Conservation (phyloP, 441 rosid species). For the Aleurites moluccanus region DNA sequence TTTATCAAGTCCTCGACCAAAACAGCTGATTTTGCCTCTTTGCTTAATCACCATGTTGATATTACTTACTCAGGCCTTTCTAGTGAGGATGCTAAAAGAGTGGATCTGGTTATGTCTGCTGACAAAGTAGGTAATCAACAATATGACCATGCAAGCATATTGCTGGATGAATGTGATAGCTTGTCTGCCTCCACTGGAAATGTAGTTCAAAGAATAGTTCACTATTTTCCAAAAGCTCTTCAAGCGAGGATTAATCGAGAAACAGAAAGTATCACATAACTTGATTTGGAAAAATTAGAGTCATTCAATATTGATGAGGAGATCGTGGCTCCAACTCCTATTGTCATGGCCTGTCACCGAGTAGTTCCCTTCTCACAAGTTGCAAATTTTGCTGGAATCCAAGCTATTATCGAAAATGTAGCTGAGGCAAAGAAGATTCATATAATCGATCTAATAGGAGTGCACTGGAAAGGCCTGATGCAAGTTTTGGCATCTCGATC, state of each 20-base stretch:
- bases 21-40: background rate
- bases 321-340: conserved; percentile 14
- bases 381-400: conserved; percentile 40
- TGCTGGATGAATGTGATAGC: conserved; percentile 38
- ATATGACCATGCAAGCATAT: conserved; percentile 41
- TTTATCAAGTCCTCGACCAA: conserved; percentile 15
- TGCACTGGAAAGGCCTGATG: conserved; percentile 53
- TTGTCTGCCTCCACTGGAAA: conserved; percentile 38
- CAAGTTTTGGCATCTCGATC: conserved; percentile 41
- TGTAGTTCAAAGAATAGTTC: conserved; percentile 44
- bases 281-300: conserved; percentile 2
- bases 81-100: conserved; percentile 32
- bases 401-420: conserved; percentile 45
- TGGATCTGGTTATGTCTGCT: conserved; percentile 45
- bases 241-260: conserved; percentile 47
- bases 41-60: conserved; percentile 23
- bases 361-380: conserved; percentile 42
- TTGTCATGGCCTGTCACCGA: conserved; percentile 28
- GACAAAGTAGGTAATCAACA: conserved; percentile 40
- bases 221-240: conserved; percentile 49
- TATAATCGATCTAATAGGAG: conserved; percentile 25
- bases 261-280: conserved; percentile 26
- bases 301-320: conserved; percentile 22
- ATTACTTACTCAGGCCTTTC: conserved; percentile 32
- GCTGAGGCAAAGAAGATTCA: conserved; percentile 36